Evolutionary conservation across 768 basidiomycete genomes (phyloP).

Genomic region (Tulasnella sp.): DNA sequence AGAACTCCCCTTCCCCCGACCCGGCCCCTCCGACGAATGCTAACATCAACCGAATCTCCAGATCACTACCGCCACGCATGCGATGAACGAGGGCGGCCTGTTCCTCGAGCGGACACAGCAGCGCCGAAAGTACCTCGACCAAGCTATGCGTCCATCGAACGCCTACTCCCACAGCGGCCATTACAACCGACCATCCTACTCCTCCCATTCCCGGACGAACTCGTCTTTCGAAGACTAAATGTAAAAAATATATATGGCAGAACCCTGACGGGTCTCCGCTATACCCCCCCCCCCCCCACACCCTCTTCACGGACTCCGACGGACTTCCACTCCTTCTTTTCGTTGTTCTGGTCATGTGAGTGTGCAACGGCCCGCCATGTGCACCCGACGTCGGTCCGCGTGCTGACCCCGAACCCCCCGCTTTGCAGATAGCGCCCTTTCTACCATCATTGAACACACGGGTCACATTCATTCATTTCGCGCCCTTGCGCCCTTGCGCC

Average conservation of each 20-base stretch:
- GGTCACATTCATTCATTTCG: neutral
- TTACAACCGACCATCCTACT: slow-evolving; percentile 9
- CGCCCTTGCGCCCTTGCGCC: neutral
- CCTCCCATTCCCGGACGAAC: neutral
- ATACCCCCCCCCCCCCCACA: neutral
- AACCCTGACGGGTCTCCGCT: neutral
- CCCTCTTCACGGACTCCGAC: neutral
- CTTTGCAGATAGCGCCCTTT: neutral
- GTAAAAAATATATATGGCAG: neutral
- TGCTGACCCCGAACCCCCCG: neutral
- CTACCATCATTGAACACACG: neutral
- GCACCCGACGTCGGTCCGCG: neutral
- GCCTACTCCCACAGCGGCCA: neutral
- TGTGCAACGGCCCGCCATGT: neutral
- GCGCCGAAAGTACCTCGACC: slow-evolving; percentile 9
- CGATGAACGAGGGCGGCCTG: neutral
- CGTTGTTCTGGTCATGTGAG: neutral
- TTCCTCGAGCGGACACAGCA: neutral
- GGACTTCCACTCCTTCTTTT: neutral
- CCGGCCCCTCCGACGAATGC: no score
- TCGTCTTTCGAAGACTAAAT: slow-evolving; percentile 8
- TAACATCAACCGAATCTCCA: neutral
- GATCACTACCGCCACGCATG: neutral
- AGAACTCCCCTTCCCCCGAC: neutral
- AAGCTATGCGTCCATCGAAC: neutral